Conservation (phyloP, 331 rosid genomes). For the Phaseolus coccineus region DNA sequence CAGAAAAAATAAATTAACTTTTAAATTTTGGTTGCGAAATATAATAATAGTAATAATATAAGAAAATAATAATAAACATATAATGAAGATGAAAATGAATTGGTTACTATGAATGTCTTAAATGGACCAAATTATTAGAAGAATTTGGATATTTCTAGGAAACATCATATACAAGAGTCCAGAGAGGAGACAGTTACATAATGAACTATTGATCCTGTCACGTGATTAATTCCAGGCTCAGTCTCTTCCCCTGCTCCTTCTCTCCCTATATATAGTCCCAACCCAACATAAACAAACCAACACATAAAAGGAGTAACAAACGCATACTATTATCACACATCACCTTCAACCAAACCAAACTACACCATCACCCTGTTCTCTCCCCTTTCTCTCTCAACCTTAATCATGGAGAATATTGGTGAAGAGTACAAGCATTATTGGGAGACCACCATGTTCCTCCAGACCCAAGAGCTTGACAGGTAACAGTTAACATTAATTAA, state of each 20-base stretch:
- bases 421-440: slow-evolving; percentile 73
- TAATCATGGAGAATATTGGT: slow-evolving; percentile 68
- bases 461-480: slow-evolving; percentile 81
- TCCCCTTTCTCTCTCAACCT: neutral
- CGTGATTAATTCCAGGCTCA: neutral
- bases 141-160: slow-evolving; percentile 40
- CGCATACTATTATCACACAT: neutral
- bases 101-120: neutral
- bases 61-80: too few relatives aligned
- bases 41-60: too few relatives aligned
- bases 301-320: neutral
- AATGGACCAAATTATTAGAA: slow-evolving; percentile 43
- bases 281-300: neutral
- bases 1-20: too few relatives aligned
- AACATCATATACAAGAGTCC: slow-evolving; percentile 4
- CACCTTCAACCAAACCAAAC: neutral
- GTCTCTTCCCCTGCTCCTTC: neutral
- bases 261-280: neutral
- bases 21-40: too few relatives aligned
- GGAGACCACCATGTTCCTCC: slow-evolving; percentile 78
- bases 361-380: neutral
- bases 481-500: slow-evolving; percentile 5
- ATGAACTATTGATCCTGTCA: neutral
- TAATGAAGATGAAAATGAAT: too few relatives aligned
- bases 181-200: neutral